Evolutionary conservation across 2,329 filamentous ascomycete species (phyloP).

Genomic region (Exophiala phaeomuriformis): DNA sequence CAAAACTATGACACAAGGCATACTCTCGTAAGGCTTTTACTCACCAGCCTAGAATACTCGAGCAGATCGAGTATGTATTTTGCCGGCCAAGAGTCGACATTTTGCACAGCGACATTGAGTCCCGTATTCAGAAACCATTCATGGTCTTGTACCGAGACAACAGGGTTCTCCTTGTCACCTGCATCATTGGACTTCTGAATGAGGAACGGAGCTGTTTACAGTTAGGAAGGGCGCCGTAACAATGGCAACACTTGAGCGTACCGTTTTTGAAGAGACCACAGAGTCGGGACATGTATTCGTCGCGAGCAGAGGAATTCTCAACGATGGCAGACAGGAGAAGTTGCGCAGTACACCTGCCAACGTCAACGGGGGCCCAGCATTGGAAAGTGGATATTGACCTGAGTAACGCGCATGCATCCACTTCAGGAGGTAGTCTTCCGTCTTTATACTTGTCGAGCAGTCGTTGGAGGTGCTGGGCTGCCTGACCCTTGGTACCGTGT

Average conservation of each 20-base stretch:
- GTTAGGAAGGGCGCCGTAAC: not conserved
- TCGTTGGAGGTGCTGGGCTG: constrained; percentile 52
- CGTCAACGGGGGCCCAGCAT: not conserved
- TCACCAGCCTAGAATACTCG: constrained; percentile 13
- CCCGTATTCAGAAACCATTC: constrained; percentile 22
- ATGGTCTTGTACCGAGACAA: constrained; percentile 11
- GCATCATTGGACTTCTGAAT: constrained; percentile 1
- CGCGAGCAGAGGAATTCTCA: constrained; percentile 25
- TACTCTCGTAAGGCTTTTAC: not conserved
- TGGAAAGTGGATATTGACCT: not conserved
- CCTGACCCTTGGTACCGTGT: constrained; percentile 54
- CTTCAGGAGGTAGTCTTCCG: constrained; percentile 36
- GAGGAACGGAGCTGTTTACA: constrained; percentile 1
- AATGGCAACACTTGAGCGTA: not conserved
- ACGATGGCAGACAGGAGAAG: constrained; percentile 41
- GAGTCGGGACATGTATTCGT: constrained; percentile 19
- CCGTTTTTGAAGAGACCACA: constrained; percentile 20
- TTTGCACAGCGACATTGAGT: constrained; percentile 15
- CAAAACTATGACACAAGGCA: not conserved
- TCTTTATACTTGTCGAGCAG: constrained; percentile 53
- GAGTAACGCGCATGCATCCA: constrained; percentile 58
- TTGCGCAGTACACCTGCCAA: constrained; percentile 37
- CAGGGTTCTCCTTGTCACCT: not conserved
- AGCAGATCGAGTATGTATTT: constrained; percentile 22
- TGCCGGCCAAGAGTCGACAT: constrained; percentile 18